Base-by-base conservation (phyloP, 352 stramenopile genomes). In the Blastocystis sp. region DNA sequence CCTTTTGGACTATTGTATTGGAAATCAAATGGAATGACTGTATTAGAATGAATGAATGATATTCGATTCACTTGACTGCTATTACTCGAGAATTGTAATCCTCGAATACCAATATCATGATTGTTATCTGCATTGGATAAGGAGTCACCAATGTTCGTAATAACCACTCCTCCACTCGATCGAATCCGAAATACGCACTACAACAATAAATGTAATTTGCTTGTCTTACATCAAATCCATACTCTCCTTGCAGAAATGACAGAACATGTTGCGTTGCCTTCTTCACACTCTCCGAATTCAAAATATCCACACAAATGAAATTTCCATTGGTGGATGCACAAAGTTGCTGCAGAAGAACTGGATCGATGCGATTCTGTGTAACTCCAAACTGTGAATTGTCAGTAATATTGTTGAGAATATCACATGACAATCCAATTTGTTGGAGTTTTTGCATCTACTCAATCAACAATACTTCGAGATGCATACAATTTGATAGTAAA, bases 61-160 rank as follows among this genome's bases (percentile, higher is more conserved):
- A 83, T 29, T 21, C 66, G 71, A 83, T 56, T 63, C 4, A 83
- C 52, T 0, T 16, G 16, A n/a, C 71, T 83, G 24, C 46, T 66
- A 56, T 83, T 83, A 35, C 71, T 83, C 5, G 71, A 37, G 24
- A 83, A 83, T 49, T 83, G 71, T 24, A 83, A 42, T 2, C 71
- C 71, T 24, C 49, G 71, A 66, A 83, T 65, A 21, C 69, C 69
- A 19, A 80, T 54, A 24, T 24, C 21, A 9, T 42, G 21, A 9
- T 35, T 73, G 19, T 9, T 21, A 24, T 46, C 39, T 9, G 39
- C 9, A 46, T 46, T 46, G 2, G 39, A 43, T 27, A 49, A 49
- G 11, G 57, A 54, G 6, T 12, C 42, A 19, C n/a, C 9, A 59
- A 80, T 80, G 27, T 49, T 35, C 5, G n/a, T 39, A 9, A 80